Evolutionary conservation across 2,329 filamentous ascomycete genomes (phyloP), one percentile per base, ranked within the genome.

Genomic region (Dactylellina leptospora): DNA sequence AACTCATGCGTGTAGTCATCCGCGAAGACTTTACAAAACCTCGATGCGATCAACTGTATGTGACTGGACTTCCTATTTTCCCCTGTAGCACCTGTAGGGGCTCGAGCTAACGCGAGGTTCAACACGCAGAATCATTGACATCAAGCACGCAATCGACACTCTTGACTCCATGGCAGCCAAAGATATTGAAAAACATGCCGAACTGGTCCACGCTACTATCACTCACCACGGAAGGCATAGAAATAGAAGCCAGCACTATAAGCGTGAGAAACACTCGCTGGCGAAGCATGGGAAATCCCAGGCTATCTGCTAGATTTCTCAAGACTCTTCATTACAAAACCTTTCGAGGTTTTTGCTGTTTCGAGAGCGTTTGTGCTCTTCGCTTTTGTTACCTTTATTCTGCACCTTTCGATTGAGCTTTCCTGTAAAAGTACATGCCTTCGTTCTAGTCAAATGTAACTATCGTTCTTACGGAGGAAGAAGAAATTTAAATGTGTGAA

Each of bases 1-100:
- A 96, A 85, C 89, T 97, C 85, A 87, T 97, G 83, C 88, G 93
- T 36, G 87, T 97, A 3, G 93, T 97, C 0, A 91, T 97, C 3
- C 87, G 93, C 54, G 93, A 97, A 81, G 93, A 97, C 81, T 97
- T 97, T 76, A 90, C 87, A 48, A 88, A 90, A 79, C 87, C 84
- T 75, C 85, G 93, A 38, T 96, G 92, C 78, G 92, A 97, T 78
- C 83, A 86, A 8, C 83, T 97, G 68, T 73, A 66, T 9, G 68
- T 60, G 18, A n/a, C n/a, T n/a, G n/a, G n/a, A n/a, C n/a, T n/a
- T n/a, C n/a, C n/a, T n/a, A n/a, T n/a, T n/a, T n/a, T n/a, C n/a
- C n/a, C n/a, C n/a, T n/a, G n/a, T n/a, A n/a, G n/a, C n/a, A n/a
- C n/a, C n/a, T n/a, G n/a, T n/a, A n/a, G n/a, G n/a, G n/a, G n/a